phyloP scores from a whole-genome alignment of 768 basidiomycete genomes.

The Kwoniella dejecticola region DNA sequence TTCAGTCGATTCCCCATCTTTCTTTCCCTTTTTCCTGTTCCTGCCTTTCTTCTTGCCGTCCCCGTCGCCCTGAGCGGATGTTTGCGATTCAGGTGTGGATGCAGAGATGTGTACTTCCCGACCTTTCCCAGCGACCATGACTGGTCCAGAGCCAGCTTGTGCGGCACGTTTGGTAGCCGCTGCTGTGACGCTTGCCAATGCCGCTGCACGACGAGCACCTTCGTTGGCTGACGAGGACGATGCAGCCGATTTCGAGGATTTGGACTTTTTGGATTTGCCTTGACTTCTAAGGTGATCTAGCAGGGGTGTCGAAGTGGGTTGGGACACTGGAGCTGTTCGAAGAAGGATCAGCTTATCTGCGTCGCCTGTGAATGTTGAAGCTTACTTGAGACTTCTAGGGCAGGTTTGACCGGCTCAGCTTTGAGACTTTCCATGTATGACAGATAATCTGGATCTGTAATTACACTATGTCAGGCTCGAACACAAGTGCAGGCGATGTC shows the following conservation, averaged over 20 bases:
- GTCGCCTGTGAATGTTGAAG: neutral
- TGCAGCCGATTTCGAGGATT: constrained; percentile 15
- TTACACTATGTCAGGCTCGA: neutral
- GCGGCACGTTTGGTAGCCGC: constrained; percentile 40
- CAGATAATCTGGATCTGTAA: constrained; percentile 56
- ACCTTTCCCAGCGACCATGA: constrained; percentile 46
- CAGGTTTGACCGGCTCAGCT: constrained; percentile 64
- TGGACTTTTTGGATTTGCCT: constrained; percentile 59
- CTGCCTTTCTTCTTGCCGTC: constrained; percentile 22
- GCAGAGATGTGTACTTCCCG: constrained; percentile 32
- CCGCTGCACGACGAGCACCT: constrained; percentile 27
- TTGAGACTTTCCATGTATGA: constrained; percentile 74
- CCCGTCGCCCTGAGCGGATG: constrained; percentile 1
- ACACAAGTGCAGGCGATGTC: neutral
- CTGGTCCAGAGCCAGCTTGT: constrained; percentile 18
- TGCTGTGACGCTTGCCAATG: constrained; percentile 31
- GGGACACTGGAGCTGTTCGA: constrained; percentile 40
- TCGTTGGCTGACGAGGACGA: constrained; percentile 22
- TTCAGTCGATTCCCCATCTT: constrained; percentile 4
- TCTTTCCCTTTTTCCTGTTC: constrained; percentile 19
- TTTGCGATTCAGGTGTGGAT: neutral
- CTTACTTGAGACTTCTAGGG: constrained; percentile 51
- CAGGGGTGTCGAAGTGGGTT: constrained; percentile 82
- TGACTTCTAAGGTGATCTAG: constrained; percentile 81
- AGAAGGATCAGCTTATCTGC: neutral